A percentile compares a stretch with the other conserved stretches of the same genome.
Evolutionary conservation across 129 eudicot species (phyloP).

Genomic region (Artemisia tridentata): DNA sequence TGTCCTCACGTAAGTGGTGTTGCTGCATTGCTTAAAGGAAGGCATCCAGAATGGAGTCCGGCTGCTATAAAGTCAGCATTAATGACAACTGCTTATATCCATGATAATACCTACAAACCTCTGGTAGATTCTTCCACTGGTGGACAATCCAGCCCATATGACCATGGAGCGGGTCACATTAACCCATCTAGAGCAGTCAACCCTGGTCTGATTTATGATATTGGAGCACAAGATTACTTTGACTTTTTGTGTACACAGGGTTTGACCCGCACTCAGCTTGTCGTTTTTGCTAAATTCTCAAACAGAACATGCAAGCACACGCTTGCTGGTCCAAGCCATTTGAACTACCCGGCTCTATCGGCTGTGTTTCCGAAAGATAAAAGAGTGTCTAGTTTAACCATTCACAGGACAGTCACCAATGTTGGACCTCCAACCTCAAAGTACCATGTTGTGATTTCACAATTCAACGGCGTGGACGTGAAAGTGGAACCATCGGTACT

Average conservation of each 20-base stretch:
- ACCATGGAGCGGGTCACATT: constrained; percentile 89
- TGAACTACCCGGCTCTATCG: constrained; percentile 91
- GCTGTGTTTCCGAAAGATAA: constrained; percentile 54
- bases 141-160: constrained; percentile 60
- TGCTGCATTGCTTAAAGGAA: constrained; percentile 75
- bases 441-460: constrained; percentile 60
- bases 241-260: constrained; percentile 77
- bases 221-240: constrained; percentile 62
- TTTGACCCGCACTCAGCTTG: constrained; percentile 50
- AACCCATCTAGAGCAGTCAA: constrained; percentile 73
- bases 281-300: constrained; percentile 60
- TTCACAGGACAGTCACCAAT: constrained; percentile 71
- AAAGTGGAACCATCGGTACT: constrained; percentile 65
- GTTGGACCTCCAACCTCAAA: constrained; percentile 61
- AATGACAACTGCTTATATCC: constrained; percentile 89
- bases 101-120: constrained; percentile 48
- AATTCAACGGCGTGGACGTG: constrained; percentile 59
- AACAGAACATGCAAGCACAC: constrained; percentile 51
- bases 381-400: constrained; percentile 35
- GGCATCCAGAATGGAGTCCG: constrained; percentile 89
- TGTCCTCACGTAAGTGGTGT: constrained; percentile 95
- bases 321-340: constrained; percentile 48
- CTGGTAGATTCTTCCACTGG: constrained; percentile 60
- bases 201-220: constrained; percentile 88
- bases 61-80: constrained; percentile 89